These are phyloP conservation scores for Periconia macrospinosa DNA, from an alignment of 2,329 filamentous ascomycete genomes.

Conservation along the genomic window DNA sequence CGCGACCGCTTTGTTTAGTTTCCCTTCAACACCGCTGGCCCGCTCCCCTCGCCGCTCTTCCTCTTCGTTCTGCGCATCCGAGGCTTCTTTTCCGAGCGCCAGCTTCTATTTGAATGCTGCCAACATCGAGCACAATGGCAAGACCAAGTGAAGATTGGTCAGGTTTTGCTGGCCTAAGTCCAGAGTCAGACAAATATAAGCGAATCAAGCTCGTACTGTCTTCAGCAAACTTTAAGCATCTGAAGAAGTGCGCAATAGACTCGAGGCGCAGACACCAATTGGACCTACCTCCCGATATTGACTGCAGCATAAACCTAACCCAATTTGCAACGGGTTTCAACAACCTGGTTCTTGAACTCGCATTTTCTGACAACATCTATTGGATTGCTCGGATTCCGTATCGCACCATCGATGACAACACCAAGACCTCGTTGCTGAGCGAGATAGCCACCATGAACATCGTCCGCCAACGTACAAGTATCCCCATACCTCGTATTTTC, in stretches of 20 bases:
- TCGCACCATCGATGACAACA: constrained; percentile 13
- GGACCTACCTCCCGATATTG: constrained; percentile 25
- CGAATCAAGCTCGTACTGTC: constrained; percentile 13
- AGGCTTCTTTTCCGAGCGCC: constrained; percentile 11
- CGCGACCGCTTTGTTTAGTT: too few species aligned
- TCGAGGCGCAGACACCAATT: constrained; percentile 9
- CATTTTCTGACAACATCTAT: constrained; percentile 15
- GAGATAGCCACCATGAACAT: constrained; percentile 18
- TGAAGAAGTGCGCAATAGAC: constrained; percentile 13
- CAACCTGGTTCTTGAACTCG: constrained; percentile 20
- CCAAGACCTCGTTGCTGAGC: constrained; percentile 15
- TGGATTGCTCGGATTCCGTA: constrained; percentile 17
- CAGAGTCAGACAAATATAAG: constrained; percentile 15
- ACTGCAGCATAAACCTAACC: constrained; percentile 33
- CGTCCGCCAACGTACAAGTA: constrained; percentile 15
- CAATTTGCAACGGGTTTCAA: constrained; percentile 38
- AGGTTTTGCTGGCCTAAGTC: constrained; percentile 12
- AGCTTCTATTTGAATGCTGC: constrained; percentile 15
- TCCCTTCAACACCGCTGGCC: constrained; percentile 9
- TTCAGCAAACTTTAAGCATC: constrained; percentile 16
- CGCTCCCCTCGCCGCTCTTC: constrained; percentile 14
- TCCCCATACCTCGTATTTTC: constrained; percentile 15
- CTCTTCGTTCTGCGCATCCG: constrained; percentile 11
- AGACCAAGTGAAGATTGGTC: constrained; percentile 15
- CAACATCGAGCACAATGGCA: constrained; percentile 15